These are phyloP conservation scores for Silene uniflora DNA, from an alignment of 148 eudicot species.

Conservation along the genomic window DNA sequence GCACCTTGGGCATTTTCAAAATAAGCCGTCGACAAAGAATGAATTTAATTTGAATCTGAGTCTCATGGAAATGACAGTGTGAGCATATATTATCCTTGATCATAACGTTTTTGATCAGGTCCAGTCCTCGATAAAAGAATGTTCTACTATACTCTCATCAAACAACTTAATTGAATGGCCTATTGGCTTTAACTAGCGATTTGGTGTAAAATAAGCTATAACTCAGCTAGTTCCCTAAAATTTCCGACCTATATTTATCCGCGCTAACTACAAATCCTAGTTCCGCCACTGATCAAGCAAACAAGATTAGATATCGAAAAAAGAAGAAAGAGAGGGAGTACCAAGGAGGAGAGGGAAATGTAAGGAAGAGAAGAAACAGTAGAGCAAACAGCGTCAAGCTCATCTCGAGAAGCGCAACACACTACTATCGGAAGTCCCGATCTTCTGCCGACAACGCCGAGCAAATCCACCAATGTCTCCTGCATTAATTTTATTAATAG, in stretches of 20 bases:
- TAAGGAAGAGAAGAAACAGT: conserved; percentile 55
- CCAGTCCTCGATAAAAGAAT: too few species aligned
- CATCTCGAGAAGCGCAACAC: conserved; percentile 80
- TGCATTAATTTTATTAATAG: conserved; percentile 16
- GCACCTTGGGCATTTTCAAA: too few species aligned
- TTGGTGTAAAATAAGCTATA: neutral
- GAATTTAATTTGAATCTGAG: neutral
- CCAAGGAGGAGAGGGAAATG: conserved; percentile 48
- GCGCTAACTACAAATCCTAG: too few species aligned
- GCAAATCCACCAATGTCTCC: conserved; percentile 84
- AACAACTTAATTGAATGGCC: too few species aligned
- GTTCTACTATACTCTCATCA: too few species aligned
- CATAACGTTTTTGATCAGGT: too few species aligned
- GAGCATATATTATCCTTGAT: too few species aligned
- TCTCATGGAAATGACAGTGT: neutral
- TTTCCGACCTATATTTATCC: too few species aligned
- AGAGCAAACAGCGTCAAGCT: conserved; percentile 80
- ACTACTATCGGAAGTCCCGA: conserved; percentile 71
- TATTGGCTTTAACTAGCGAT: neutral
- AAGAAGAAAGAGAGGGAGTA: neutral
- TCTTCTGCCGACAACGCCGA: conserved; percentile 67
- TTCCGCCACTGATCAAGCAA: too few species aligned
- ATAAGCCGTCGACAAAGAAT: neutral
- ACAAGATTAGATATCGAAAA: too few species aligned
- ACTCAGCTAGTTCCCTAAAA: too few species aligned